A percentile compares a stretch with the other conserved stretches of the same genome.
Evolutionary conservation across 2,329 filamentous ascomycete species (phyloP).

Genomic region (Phialocephala subalpina): DNA sequence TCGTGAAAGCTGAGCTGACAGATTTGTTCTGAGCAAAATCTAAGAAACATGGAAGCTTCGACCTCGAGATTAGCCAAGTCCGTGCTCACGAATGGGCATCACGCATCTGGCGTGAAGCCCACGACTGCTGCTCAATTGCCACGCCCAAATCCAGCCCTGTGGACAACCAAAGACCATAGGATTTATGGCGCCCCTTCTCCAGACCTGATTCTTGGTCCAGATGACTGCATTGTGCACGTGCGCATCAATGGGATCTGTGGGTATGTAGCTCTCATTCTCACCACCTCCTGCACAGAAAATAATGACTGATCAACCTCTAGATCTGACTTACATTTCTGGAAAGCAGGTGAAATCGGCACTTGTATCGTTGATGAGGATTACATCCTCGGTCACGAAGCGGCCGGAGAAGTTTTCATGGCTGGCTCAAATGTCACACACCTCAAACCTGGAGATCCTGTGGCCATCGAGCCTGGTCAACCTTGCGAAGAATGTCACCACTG

Average conservation of each 20-base stretch:
- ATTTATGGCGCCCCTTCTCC: conserved; percentile 64
- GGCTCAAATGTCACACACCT: conserved; percentile 62
- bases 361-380: conserved; percentile 69
- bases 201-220: conserved; percentile 59
- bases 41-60: no score
- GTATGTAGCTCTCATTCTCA: conserved; percentile 44
- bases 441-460: conserved; percentile 66
- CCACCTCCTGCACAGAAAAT: background rate
- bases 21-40: no score
- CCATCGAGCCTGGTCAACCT: conserved; percentile 71
- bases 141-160: conserved; percentile 59
- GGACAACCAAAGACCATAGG: conserved; percentile 67
- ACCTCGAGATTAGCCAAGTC: background rate
- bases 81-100: background rate
- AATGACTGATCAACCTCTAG: background rate
- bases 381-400: conserved; percentile 71
- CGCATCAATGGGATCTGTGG: conserved; percentile 72
- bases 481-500: conserved; percentile 69
- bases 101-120: background rate
- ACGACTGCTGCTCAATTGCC: background rate
- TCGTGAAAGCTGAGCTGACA: no score
- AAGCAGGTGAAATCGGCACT: conserved; percentile 67
- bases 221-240: conserved; percentile 67
- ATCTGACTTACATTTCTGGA: conserved; percentile 76
- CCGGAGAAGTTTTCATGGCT: conserved; percentile 65